These are phyloP conservation scores for Spatholobus suberectus DNA, from an alignment of 306 rosid genomes.

Conservation along the genomic window DNA sequence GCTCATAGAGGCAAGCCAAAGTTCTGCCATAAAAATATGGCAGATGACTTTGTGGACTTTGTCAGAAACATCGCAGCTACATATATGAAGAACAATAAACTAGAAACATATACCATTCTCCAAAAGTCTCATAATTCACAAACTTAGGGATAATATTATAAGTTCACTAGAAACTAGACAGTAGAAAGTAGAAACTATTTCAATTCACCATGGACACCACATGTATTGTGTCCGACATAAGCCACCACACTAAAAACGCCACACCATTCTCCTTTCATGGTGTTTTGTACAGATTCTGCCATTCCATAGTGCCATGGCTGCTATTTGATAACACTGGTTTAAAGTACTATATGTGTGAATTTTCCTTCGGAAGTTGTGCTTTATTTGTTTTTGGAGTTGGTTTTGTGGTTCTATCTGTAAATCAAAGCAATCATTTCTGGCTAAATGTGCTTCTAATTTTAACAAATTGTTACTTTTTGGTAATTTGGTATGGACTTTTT, in stretches of 20 bases:
- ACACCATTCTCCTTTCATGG: not conserved
- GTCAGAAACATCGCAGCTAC: not conserved
- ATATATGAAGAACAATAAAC: not conserved
- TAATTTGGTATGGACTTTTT: not conserved
- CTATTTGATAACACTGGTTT: not conserved
- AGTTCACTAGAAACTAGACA: not conserved
- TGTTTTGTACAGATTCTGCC: not conserved
- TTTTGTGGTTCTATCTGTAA: not conserved
- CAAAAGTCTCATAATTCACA: not conserved
- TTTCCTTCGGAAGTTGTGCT: not conserved
- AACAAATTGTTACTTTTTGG: not conserved
- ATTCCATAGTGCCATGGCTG: not conserved
- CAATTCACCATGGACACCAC: not conserved
- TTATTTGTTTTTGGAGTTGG: not conserved
- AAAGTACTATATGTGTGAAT: not conserved
- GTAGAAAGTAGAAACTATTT: not conserved
- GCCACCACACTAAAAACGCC: not conserved
- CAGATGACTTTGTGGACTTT: not conserved
- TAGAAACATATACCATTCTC: not conserved
- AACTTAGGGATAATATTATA: not conserved
- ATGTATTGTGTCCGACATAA: not conserved
- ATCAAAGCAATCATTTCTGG: conserved; percentile 29
- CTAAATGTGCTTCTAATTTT: not conserved
- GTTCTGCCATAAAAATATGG: not conserved
- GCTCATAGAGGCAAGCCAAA: not conserved